A percentile compares a stretch with the other conserved stretches of the same genome.
Evolutionary conservation across 108 stramenopile species (phyloP).

Genomic region (Seminavis robusta): DNA sequence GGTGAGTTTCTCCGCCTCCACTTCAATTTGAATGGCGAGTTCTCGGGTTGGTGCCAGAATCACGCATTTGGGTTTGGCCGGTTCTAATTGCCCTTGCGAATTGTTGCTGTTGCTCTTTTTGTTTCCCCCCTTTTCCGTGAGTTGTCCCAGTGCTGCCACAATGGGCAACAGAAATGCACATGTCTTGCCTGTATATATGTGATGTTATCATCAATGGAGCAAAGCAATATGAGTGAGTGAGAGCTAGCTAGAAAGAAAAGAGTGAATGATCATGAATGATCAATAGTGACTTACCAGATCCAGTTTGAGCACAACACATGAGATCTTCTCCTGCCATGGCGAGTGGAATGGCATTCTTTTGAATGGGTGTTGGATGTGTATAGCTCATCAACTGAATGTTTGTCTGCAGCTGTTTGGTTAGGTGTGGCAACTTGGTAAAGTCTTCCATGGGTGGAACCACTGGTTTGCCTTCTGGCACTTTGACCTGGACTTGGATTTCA

Average conservation of each 20-base stretch:
- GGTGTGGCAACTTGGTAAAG: neutral
- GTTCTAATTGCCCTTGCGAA: too few species aligned
- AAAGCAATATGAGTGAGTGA: too few species aligned
- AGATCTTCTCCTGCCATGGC: conserved; percentile 12
- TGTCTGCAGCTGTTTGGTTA: neutral
- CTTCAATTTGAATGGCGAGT: conserved; percentile 92
- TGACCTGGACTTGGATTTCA: conserved; percentile 8
- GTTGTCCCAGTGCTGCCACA: too few species aligned
- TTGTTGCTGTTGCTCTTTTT: too few species aligned
- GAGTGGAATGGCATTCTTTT: conserved; percentile 6
- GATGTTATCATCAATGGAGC: too few species aligned
- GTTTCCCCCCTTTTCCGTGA: too few species aligned
- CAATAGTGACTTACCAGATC: neutral
- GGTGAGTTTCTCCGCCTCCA: conserved; percentile 79
- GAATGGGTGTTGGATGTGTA: conserved; percentile 12
- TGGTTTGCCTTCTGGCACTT: neutral
- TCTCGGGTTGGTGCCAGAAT: conserved; percentile 97
- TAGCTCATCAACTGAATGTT: conserved; percentile 5
- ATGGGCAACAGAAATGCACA: too few species aligned
- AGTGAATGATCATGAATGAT: too few species aligned
- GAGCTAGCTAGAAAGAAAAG: too few species aligned
- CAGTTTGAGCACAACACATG: conserved; percentile 10
- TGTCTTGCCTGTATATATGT: too few species aligned
- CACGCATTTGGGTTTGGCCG: too few species aligned
- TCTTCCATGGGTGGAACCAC: neutral